phyloP scores from a whole-genome alignment of 352 stramenopile species.

The Phytopythium chamaehyphon region DNA sequence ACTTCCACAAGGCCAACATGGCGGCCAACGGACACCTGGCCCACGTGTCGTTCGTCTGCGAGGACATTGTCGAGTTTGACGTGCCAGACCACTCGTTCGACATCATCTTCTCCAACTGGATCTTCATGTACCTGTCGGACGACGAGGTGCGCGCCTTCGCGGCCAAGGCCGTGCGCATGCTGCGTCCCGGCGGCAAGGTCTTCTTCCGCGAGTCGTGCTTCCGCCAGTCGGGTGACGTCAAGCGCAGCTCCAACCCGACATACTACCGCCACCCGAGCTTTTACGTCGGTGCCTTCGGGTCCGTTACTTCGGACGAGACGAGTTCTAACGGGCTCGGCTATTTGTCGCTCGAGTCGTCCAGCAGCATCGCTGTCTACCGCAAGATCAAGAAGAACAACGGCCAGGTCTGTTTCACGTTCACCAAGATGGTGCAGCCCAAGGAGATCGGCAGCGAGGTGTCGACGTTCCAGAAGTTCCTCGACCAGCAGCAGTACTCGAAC shows the following conservation, averaged over 20 bases:
- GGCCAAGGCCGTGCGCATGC: constrained; percentile 56
- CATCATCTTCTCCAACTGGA: constrained; percentile 73
- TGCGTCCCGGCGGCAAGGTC: constrained; percentile 54
- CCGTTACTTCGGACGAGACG: constrained; percentile 38
- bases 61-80: constrained; percentile 66
- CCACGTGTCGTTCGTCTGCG: constrained; percentile 63
- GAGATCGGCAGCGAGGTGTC: constrained; percentile 22
- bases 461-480: constrained; percentile 66
- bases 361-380: constrained; percentile 58
- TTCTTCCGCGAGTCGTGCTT: constrained; percentile 77
- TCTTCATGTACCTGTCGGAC: constrained; percentile 72
- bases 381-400: constrained; percentile 84
- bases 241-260: constrained; percentile 58
- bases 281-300: constrained; percentile 52
- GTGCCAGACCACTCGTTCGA: constrained; percentile 51
- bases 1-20: constrained; percentile 67
- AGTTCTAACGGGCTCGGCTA: constrained; percentile 31
- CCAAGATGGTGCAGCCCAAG: constrained; percentile 36
- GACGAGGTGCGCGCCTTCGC: constrained; percentile 52
- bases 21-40: constrained; percentile 38
- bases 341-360: constrained; percentile 63
- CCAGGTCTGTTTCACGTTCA: constrained; percentile 72
- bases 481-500: constrained; percentile 68
- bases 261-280: constrained; percentile 68
- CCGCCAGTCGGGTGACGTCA: constrained; percentile 53